A percentile compares a stretch with the other conserved stretches of the same genome.
phyloP scores from a whole-genome alignment of 108 stramenopile species.

The Fistulifera pelliculosa region DNA sequence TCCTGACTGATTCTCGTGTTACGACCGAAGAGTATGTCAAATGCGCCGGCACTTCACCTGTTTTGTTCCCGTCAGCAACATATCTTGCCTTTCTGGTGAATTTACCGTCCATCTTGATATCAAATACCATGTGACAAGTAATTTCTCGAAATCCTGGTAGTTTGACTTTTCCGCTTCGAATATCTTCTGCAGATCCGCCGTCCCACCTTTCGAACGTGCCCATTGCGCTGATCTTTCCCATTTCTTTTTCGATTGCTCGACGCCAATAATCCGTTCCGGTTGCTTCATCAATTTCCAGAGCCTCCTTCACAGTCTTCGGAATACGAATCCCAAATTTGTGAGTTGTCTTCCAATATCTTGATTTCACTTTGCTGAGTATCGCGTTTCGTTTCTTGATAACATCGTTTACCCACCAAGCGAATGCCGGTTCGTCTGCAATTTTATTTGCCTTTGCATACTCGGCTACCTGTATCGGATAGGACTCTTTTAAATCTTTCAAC shows the following conservation, averaged over 20 bases:
- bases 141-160: conserved; percentile 25
- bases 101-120: conserved; percentile 34
- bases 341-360: conserved; percentile 2
- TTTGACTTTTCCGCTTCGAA: background rate
- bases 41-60: background rate
- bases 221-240: conserved; percentile 1
- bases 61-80: conserved; percentile 12
- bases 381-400: conserved; percentile 14
- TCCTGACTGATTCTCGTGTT: conserved; percentile 24
- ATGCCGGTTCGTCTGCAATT: conserved; percentile 17
- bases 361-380: conserved; percentile 13
- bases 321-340: conserved; percentile 27
- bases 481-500: conserved; percentile 19
- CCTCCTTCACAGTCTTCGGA: conserved; percentile 22
- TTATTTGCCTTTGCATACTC: conserved; percentile 15
- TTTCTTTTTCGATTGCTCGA: conserved; percentile 33
- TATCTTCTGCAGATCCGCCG: no score
- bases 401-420: conserved; percentile 40
- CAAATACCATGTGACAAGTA: conserved; percentile 33
- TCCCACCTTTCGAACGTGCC: conserved; percentile 27
- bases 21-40: conserved; percentile 8
- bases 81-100: conserved; percentile 26
- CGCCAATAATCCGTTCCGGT: conserved; percentile 26
- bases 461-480: conserved; percentile 17
- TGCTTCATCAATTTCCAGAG: conserved; percentile 13